Base-by-base conservation (phyloP, 2,329 filamentous ascomycete genomes). In the Daldinia eschscholtzii region DNA sequence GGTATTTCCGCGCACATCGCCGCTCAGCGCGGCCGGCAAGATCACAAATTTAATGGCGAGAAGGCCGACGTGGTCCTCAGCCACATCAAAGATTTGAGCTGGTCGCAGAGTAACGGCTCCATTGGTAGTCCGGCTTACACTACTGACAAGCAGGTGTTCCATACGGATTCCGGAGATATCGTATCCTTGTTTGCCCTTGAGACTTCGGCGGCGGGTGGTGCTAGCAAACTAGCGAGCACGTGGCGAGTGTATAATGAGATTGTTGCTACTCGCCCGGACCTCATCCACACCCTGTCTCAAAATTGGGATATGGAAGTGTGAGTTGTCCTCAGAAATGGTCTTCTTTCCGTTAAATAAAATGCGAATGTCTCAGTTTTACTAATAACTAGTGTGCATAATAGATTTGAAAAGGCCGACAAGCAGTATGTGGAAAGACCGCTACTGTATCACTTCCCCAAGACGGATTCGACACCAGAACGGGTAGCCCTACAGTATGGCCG, bases 181-280 rank as follows among this genome's bases (percentile, higher is more conserved):
- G 82, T 91, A 23, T 85, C 86, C 1, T 79, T 91, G 5, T 85
- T 88, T 56, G 85, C 84, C 0, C 82, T 90, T 1, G 80, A 82
- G 18, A 83, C 83, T 10, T 85, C 88, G 0, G 83, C 83, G 0
- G 79, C 80, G 1, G 89, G 89, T 0, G 89, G 89, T 0, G 80
- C 85, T 65, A 90, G 87, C 72, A 85, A 85, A 65, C 76, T 91
- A 6, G 84, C 87, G 0, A 88, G 87, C 72, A 86, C 83, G 30
- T 87, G 86, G 83, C 80, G 81, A 1, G 85, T 91, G 1, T 91
- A 91, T 74, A 91, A 91, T 70, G 84, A 90, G 74, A 80, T 91
- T 3, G 88, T 88, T 0, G 79, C 78, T 20, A 87, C 83, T 1
- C 78, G 88, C 28, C 88, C 88, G 0, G 88, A 91, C 72, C 77